Evolutionary conservation across 495 filamentous ascomycete species (phyloP).

Genomic region (Penicillium manginii): DNA sequence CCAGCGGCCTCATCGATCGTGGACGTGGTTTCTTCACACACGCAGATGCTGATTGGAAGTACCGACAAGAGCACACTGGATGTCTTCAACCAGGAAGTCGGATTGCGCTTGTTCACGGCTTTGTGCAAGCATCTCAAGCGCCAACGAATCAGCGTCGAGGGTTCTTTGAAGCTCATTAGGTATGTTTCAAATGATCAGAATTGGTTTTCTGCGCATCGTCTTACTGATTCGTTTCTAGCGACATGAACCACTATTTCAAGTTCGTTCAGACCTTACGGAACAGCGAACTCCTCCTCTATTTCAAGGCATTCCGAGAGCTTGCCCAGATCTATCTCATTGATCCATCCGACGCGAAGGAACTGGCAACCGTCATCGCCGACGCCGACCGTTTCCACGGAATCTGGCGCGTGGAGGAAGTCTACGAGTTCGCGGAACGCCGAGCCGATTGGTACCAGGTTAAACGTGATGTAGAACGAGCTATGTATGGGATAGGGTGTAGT

Average conservation of each 20-base stretch:
- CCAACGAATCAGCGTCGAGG: constrained; percentile 86
- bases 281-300: constrained; percentile 82
- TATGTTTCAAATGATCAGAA: constrained; percentile 28
- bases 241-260: constrained; percentile 91
- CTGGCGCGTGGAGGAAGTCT: constrained; percentile 94
- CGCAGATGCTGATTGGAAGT: constrained; percentile 85
- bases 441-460: constrained; percentile 94
- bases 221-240: constrained; percentile 51
- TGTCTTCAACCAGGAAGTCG: constrained; percentile 98
- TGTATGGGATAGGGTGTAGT: constrained; percentile 93
- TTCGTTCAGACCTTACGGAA: constrained; percentile 84
- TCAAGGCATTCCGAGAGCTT: constrained; percentile 88
- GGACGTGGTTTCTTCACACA: constrained; percentile 85
- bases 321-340: constrained; percentile 96
- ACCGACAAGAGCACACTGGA: constrained; percentile 98
- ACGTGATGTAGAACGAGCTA: constrained; percentile 87
- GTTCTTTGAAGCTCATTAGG: constrained; percentile 89
- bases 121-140: constrained; percentile 97
- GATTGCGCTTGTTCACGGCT: constrained; percentile 83
- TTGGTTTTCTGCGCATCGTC: no score
- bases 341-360: constrained; percentile 84
- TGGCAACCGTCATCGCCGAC: constrained; percentile 94
- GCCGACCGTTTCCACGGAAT: constrained; percentile 86
- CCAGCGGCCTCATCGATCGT: constrained; percentile 77
- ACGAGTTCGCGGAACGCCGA: constrained; percentile 91